phyloP scores from a whole-genome alignment of 352 stramenopile species.

The Elongisporangium undulatum region DNA sequence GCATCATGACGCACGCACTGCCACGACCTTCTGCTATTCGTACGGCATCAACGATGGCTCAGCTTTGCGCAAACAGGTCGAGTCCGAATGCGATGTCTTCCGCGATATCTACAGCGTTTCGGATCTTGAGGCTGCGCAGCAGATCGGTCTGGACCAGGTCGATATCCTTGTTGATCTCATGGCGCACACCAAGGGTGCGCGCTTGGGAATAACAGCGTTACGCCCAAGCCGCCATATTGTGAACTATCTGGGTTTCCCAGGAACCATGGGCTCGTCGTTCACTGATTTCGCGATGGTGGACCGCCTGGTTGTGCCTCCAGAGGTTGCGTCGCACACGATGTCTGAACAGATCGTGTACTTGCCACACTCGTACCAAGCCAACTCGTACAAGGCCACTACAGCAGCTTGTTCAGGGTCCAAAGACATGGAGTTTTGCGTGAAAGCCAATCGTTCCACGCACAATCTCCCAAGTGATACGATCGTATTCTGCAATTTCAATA shows the following conservation, averaged over 20 bases:
- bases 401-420: constrained; percentile 13
- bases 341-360: constrained; percentile 87
- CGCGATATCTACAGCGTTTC: constrained; percentile 46
- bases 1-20: constrained; percentile 39
- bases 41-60: constrained; percentile 82
- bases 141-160: constrained; percentile 52
- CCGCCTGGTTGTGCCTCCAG: constrained; percentile 51
- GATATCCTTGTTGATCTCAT: constrained; percentile 91
- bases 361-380: constrained; percentile 89
- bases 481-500: constrained; percentile 93
- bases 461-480: constrained; percentile 23
- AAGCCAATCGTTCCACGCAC: constrained; percentile 15
- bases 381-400: constrained; percentile 60
- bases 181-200: constrained; percentile 83
- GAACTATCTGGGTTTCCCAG: constrained; percentile 91
- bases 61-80: constrained; percentile 47
- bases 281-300: constrained; percentile 85
- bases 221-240: constrained; percentile 60
- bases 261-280: constrained; percentile 74
- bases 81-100: constrained; percentile 51
- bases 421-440: not conserved
- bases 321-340: constrained; percentile 34
- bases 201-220: constrained; percentile 58
- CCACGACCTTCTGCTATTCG: constrained; percentile 68
- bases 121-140: constrained; percentile 47